Percentiles rank a stretch among this genome's conserved stretches.
These are phyloP conservation scores for Pythium sp. DNA, from an alignment of 352 stramenopile genomes.

Conservation along the genomic window DNA sequence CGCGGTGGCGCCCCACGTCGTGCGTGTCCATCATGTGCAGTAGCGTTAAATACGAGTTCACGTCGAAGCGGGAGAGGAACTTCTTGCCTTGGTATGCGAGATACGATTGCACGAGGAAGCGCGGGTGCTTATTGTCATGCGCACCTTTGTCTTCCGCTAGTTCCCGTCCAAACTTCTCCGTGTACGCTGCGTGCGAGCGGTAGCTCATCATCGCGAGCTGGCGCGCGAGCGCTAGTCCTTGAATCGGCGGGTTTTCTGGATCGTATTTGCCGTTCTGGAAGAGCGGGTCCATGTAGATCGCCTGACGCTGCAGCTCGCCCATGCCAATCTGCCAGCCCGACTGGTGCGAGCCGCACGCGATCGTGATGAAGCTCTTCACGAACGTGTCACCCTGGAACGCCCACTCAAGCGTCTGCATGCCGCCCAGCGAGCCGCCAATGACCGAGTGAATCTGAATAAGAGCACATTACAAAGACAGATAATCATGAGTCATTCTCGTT, in stretches of 20 bases:
- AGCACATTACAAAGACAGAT: background rate
- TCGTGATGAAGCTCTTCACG: constrained; percentile 90
- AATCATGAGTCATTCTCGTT: background rate
- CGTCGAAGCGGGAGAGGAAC: constrained; percentile 94
- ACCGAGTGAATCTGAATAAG: constrained; percentile 62
- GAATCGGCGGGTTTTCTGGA: constrained; percentile 48
- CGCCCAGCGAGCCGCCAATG: constrained; percentile 95
- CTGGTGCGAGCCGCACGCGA: constrained; percentile 93
- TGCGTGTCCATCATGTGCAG: constrained; percentile 97
- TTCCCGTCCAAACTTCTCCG: constrained; percentile 91
- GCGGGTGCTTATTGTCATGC: constrained; percentile 21
- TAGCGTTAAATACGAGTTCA: constrained; percentile 94
- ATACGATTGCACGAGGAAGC: constrained; percentile 85
- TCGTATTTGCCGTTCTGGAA: constrained; percentile 87
- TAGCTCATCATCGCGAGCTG: constrained; percentile 98
- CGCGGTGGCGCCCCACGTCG: constrained; percentile 86
- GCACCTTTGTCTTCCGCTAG: constrained; percentile 23
- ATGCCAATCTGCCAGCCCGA: constrained; percentile 97
- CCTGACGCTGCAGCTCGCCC: constrained; percentile 93
- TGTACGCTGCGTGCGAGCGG: constrained; percentile 90
- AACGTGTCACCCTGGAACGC: constrained; percentile 83
- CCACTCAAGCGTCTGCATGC: constrained; percentile 98
- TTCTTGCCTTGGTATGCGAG: constrained; percentile 93
- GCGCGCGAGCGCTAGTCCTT: constrained; percentile 89
- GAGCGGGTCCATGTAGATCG: constrained; percentile 94